A percentile compares a stretch with the other conserved stretches of the same genome.
Evolutionary conservation across 192 early-diverging fungal genomes (phyloP).

Genomic region (Haplosporangium gracile): DNA sequence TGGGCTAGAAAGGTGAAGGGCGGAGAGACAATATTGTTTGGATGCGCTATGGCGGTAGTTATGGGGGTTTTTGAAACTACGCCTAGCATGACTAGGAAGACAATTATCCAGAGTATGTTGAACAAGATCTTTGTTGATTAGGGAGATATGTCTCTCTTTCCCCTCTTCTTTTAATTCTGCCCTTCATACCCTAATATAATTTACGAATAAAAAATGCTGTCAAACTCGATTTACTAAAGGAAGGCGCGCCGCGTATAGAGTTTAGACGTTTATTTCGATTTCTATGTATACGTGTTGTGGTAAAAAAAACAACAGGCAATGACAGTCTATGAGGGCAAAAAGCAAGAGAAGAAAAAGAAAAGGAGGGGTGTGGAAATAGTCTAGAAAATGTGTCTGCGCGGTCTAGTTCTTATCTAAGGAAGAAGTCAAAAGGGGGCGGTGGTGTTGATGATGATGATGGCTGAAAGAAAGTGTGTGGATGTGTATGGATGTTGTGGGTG

Average conservation of each 20-base stretch:
- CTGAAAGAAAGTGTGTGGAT: neutral
- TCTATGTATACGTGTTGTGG: too few species aligned
- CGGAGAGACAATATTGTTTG: slow-evolving; percentile 24
- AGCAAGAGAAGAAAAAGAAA: too few species aligned
- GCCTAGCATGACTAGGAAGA: neutral
- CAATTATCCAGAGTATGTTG: slow-evolving; percentile 11
- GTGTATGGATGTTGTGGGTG: too few species aligned
- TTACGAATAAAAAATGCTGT: too few species aligned
- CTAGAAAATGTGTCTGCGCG: neutral
- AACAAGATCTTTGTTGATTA: slow-evolving; percentile 19
- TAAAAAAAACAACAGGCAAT: too few species aligned
- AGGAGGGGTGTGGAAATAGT: neutral
- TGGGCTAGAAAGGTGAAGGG: slow-evolving; percentile 15
- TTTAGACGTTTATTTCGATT: too few species aligned
- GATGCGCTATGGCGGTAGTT: slow-evolving; percentile 20
- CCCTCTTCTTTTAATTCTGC: neutral
- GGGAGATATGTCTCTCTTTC: neutral
- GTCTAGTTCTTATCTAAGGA: neutral
- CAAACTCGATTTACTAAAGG: too few species aligned
- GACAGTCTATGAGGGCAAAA: too few species aligned
- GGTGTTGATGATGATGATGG: too few species aligned
- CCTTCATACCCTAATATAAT: too few species aligned
- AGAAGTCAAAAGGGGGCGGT: neutral
- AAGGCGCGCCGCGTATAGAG: too few species aligned
- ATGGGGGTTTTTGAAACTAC: slow-evolving; percentile 23